Conservation (phyloP, 2,329 filamentous ascomycete genomes). For the Xylaria hypoxylon region DNA sequence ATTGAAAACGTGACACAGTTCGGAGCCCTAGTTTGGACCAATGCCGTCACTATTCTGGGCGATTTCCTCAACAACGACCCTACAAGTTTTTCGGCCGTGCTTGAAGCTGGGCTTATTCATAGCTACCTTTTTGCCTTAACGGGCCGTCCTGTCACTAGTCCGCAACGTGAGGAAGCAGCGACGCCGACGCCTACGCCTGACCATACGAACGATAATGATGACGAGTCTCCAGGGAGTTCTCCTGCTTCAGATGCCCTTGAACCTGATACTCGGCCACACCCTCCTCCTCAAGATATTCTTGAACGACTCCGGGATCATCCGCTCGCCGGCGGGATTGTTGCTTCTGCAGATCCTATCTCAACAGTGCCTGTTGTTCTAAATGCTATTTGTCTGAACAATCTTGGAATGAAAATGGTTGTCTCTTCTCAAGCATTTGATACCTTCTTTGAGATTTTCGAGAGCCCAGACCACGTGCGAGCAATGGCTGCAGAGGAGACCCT, state of each 20-base stretch:
- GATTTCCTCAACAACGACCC: conserved; percentile 99
- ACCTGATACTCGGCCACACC: conserved; percentile 60
- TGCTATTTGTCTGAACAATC: conserved; percentile 90
- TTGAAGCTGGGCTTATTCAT: conserved; percentile 90
- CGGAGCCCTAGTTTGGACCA: conserved; percentile 95
- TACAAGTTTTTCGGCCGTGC: conserved; percentile 95
- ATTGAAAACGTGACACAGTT: conserved; percentile 83
- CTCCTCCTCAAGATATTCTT: conserved; percentile 64
- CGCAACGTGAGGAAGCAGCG: conserved; percentile 50
- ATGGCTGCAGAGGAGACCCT: conserved; percentile 79
- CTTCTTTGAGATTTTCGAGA: conserved; percentile 98
- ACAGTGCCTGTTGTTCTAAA: conserved; percentile 90
- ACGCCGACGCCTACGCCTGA: conserved; percentile 46
- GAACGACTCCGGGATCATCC: conserved; percentile 57
- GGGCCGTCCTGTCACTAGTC: conserved; percentile 59
- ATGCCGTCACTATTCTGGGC: conserved; percentile 89
- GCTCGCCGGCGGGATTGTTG: conserved; percentile 79
- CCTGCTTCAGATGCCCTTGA: conserved; percentile 56
- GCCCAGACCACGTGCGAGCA: conserved; percentile 85
- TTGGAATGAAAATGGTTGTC: conserved; percentile 88
- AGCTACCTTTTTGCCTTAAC: conserved; percentile 87
- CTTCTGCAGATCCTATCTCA: conserved; percentile 88
- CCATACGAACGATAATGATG: conserved; percentile 51
- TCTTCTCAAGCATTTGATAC: conserved; percentile 83
- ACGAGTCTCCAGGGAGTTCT: conserved; percentile 55